Base-by-base conservation (phyloP, 805 yeast genomes). In the Saturnispora galanensis region DNA sequence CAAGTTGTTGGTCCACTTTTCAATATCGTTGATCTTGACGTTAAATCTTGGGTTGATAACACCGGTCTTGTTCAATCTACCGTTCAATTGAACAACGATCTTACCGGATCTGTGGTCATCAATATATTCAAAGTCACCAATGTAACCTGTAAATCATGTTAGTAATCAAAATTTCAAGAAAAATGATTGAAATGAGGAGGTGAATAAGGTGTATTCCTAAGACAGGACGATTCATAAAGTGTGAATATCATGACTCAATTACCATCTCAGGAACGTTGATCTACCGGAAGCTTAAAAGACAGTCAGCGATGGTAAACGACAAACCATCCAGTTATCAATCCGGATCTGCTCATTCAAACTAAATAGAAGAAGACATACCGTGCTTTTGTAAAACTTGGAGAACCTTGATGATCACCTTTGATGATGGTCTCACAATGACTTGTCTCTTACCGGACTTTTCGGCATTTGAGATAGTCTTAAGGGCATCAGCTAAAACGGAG, bases 381-480 rank as follows among this genome's bases (percentile, higher is more conserved):
- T 89, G 97, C 76, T 79, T 87, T 79, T 89, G 97, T 85, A 89
- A 88, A 63, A 89, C 97, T 67, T 86, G 78, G 71, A 89, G 79
- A 77, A 87, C 89, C 76, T 87, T 89, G 83, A 89, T 80, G 77
- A 89, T 88, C 64, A 89, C 97, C 84, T 89, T 89, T 68, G 96
- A 89, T 45, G 97, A 87, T 59, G 97, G 97, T 81, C 96, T 85
- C 76, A 89, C 84, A 70, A 89, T 74, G 65, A 89, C 97, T 78
- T 89, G 97, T 77, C 97, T 85, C 81, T 89, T 89, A 74, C 97
- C 97, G 74, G 96, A 82, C 77, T 88, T 89, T 77, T 89, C 96
- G 75, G 97, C 97, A 74, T 89, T 89, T 93, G 88, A 87, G 75
- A 89, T 89, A 65, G 96, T 82, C 76, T 89, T 89, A 65, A 89